Conservation (phyloP, 2,329 filamentous ascomycete genomes). For the Trichophaea hybrida region DNA sequence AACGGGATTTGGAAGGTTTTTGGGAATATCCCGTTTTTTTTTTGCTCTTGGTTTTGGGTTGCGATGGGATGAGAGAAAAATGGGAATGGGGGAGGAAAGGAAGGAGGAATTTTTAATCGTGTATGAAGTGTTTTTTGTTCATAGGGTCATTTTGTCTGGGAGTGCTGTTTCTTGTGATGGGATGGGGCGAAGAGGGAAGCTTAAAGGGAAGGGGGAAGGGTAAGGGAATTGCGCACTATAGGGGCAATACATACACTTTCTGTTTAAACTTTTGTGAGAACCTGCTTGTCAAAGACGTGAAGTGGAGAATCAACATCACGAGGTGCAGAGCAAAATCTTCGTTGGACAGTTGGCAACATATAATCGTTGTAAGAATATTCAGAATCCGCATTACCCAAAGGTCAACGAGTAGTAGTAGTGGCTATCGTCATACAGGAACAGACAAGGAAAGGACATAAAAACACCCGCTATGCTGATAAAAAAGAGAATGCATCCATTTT, state of each 20-base stretch:
- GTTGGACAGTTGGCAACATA: too few relatives aligned
- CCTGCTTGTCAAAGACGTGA: too few relatives aligned
- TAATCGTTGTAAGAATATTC: too few relatives aligned
- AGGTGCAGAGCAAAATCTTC: too few relatives aligned
- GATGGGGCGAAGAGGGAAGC: not conserved
- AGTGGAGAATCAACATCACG: too few relatives aligned
- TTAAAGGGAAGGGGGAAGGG: not conserved
- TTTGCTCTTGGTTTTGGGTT: not conserved
- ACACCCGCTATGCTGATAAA: not conserved
- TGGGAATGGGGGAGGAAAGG: not conserved
- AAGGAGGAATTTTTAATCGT: not conserved
- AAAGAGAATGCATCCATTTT: not conserved
- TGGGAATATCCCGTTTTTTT: not conserved
- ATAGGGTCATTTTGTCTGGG: not conserved
- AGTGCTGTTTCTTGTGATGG: not conserved
- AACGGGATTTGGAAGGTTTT: not conserved
- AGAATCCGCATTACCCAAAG: too few relatives aligned
- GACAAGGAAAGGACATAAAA: not conserved
- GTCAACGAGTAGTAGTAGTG: too few relatives aligned
- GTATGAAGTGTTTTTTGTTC: not conserved
- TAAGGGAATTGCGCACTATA: not conserved
- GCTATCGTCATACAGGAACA: too few relatives aligned
- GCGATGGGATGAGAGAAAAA: not conserved
- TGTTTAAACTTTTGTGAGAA: too few relatives aligned
- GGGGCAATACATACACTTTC: too few relatives aligned